These are phyloP conservation scores for Citeromyces matritensis DNA, from an alignment of 805 yeast species.

Conservation along the genomic window DNA sequence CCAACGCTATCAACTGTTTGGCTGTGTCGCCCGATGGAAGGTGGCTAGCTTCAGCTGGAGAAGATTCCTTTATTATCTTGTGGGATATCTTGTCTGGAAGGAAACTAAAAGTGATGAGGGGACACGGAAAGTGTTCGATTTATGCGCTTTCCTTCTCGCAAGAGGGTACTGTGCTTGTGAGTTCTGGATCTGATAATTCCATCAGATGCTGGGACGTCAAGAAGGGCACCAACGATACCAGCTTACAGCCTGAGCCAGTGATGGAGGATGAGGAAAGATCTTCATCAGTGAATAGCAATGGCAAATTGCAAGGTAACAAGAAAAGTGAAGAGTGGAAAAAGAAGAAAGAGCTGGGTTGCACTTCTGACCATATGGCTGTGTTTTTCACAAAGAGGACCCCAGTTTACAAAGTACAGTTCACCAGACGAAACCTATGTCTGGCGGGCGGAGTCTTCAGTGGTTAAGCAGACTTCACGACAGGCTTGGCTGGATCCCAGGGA, in stretches of 20 bases:
- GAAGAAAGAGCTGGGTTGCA: constrained; percentile 60
- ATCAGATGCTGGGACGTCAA: constrained; percentile 95
- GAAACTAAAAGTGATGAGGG: constrained; percentile 79
- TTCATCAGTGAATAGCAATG: constrained; percentile 1
- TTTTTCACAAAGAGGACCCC: constrained; percentile 91
- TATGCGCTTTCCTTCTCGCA: constrained; percentile 73
- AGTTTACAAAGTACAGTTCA: constrained; percentile 83
- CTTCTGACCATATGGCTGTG: constrained; percentile 84
- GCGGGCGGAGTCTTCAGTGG: constrained; percentile 82
- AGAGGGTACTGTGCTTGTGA: constrained; percentile 81
- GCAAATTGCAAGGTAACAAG: constrained; percentile 6
- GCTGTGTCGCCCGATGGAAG: constrained; percentile 96
- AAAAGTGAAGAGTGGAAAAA: constrained; percentile 29
- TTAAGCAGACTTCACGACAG: constrained; percentile 26
- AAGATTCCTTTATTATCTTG: constrained; percentile 73
- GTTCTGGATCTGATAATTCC: constrained; percentile 86
- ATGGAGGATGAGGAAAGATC: constrained; percentile 13
- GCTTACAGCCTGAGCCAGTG: constrained; percentile 54
- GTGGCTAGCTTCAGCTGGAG: constrained; percentile 92
- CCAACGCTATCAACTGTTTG: constrained; percentile 72
- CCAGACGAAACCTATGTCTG: constrained; percentile 77
- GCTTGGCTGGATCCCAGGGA: constrained; percentile 87
- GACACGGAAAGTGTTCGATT: constrained; percentile 81
- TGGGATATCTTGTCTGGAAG: constrained; percentile 95
- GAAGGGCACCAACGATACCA: constrained; percentile 67